Evolutionary conservation across 257 asterid genomes (phyloP).

Genomic region (Fraxinus americana): DNA sequence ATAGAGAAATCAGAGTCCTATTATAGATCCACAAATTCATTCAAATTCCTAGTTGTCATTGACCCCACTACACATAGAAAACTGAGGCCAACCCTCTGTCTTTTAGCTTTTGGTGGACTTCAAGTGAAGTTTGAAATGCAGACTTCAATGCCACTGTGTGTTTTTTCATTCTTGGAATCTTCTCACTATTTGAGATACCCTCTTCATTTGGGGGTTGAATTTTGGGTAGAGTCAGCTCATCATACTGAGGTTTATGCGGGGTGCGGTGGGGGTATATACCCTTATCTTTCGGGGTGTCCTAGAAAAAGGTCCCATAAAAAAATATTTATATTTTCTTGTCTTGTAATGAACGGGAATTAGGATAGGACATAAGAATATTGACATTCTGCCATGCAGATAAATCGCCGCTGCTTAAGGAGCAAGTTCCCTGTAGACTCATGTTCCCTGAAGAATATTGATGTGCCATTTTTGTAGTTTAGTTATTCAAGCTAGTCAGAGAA

Average conservation of each 20-base stretch:
- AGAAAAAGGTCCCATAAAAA: slow-evolving; percentile 7
- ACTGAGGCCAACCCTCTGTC: slow-evolving; percentile 46
- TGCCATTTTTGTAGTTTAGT: neutral
- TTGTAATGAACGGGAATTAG: slow-evolving; percentile 35
- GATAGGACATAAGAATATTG: slow-evolving; percentile 52
- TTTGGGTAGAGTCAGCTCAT: slow-evolving; percentile 37
- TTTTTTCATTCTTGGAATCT: slow-evolving; percentile 50
- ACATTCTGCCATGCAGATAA: slow-evolving; percentile 43
- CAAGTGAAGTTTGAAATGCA: slow-evolving; percentile 37
- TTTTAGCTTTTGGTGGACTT: slow-evolving; percentile 56
- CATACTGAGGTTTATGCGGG: slow-evolving; percentile 20
- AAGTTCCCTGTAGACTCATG: slow-evolving; percentile 31
- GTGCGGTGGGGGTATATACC: neutral
- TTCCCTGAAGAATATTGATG: slow-evolving; percentile 10
- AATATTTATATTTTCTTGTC: slow-evolving; percentile 22
- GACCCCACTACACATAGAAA: slow-evolving; percentile 27
- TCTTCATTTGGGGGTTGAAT: slow-evolving; percentile 10
- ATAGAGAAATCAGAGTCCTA: too few species aligned
- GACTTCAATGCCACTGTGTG: slow-evolving; percentile 26
- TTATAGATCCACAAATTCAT: too few species aligned
- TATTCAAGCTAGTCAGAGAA: neutral
- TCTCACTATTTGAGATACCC: slow-evolving; percentile 46
- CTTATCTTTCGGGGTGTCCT: slow-evolving; percentile 17
- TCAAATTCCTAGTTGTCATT: too few species aligned
- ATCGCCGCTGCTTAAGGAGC: slow-evolving; percentile 62